Evolutionary conservation across 202 grass and related monocot species (phyloP).

Genomic region (Tripidium arundinaceum): DNA sequence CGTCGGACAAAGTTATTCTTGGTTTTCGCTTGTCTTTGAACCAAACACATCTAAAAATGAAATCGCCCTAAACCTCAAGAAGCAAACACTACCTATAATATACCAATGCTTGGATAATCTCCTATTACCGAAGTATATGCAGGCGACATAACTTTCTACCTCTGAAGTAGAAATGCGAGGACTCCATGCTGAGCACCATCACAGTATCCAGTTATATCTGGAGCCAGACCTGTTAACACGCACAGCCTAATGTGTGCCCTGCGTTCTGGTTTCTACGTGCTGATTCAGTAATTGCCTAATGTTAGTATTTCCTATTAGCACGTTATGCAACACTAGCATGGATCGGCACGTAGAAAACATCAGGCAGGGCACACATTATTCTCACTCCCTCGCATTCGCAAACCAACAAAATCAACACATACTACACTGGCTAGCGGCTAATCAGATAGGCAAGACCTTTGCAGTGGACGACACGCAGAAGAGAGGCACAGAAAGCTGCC

Average conservation of each 20-base stretch:
- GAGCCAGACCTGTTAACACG: neutral
- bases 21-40: too few species aligned
- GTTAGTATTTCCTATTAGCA: neutral
- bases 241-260: too few species aligned
- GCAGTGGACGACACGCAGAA: constrained; percentile 20
- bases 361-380: neutral
- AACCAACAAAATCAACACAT: neutral
- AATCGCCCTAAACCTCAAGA: too few species aligned
- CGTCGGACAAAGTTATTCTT: too few species aligned
- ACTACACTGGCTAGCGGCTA: neutral
- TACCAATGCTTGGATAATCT: too few species aligned
- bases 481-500: neutral
- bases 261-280: too few species aligned
- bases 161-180: too few species aligned
- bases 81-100: too few species aligned
- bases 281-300: too few species aligned
- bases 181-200: neutral
- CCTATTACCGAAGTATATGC: too few species aligned
- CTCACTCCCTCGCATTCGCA: neutral
- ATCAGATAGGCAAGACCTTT: neutral
- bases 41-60: too few species aligned
- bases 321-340: neutral
- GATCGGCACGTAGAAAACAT: neutral
- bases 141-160: neutral
- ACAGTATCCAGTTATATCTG: neutral